These are phyloP conservation scores for Oxyria digyna DNA, from an alignment of 148 eudicot species.

Conservation along the genomic window DNA sequence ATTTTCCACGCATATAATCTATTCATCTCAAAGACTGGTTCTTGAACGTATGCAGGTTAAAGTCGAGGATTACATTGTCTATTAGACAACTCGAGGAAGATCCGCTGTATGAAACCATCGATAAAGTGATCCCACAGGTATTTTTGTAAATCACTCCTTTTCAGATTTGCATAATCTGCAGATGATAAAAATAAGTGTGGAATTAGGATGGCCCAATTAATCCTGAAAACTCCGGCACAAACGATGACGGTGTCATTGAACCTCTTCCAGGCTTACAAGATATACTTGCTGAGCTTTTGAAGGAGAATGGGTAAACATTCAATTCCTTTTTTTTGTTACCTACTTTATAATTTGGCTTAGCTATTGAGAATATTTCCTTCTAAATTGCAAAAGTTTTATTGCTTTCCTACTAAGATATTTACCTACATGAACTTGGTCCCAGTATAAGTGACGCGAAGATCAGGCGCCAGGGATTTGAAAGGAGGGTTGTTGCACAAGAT, in stretches of 20 bases:
- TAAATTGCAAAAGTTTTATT: not conserved
- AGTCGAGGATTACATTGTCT: constrained; percentile 66
- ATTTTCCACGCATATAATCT: not conserved
- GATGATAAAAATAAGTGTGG: not conserved
- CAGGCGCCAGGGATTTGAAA: constrained; percentile 93
- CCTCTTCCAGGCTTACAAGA: constrained; percentile 82
- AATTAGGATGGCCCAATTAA: constrained; percentile 46
- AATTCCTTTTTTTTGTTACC: too few relatives aligned
- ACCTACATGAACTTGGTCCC: constrained; percentile 5
- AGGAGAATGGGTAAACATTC: constrained; percentile 90
- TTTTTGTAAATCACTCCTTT: not conserved
- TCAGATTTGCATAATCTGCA: constrained; percentile 3
- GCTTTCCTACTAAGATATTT: not conserved
- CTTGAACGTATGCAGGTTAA: constrained; percentile 28
- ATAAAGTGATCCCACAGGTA: constrained; percentile 93
- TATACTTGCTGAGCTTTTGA: constrained; percentile 56
- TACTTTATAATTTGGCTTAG: too few relatives aligned
- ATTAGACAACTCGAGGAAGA: constrained; percentile 94
- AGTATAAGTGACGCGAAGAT: constrained; percentile 60
- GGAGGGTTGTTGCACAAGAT: constrained; percentile 92
- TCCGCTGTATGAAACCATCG: constrained; percentile 84
- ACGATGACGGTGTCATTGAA: constrained; percentile 35
- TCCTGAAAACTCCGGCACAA: constrained; percentile 28
- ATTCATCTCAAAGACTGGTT: not conserved
- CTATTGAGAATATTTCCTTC: not conserved